phyloP scores from a whole-genome alignment of 1,139 yeast genomes.

The Sugiyamaella japonica region DNA sequence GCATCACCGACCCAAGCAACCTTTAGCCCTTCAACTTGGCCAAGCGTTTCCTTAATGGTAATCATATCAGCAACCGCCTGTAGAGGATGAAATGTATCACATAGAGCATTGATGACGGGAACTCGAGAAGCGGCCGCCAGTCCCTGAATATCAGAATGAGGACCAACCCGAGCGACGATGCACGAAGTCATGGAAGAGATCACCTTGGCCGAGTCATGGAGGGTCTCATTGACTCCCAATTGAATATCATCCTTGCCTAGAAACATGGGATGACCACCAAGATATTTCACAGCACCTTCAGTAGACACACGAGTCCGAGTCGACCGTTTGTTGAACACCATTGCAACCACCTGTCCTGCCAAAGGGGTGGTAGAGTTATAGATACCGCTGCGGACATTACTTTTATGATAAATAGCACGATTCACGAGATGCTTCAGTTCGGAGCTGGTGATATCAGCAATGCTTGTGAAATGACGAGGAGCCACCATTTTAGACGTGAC shows the following conservation, averaged over 20 bases:
- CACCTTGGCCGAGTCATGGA: slow-evolving; percentile 84
- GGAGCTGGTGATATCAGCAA: slow-evolving; percentile 66
- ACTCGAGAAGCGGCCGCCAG: slow-evolving; percentile 67
- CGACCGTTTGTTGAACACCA: slow-evolving; percentile 85
- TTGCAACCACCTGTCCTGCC: slow-evolving; percentile 77
- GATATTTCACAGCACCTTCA: slow-evolving; percentile 90
- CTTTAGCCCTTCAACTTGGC: slow-evolving; percentile 59
- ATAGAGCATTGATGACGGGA: slow-evolving; percentile 89
- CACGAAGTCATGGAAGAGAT: slow-evolving; percentile 94
- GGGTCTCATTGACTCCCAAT: slow-evolving; percentile 86
- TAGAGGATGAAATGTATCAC: slow-evolving; percentile 91
- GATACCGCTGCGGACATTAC: slow-evolving; percentile 35
- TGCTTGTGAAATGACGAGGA: slow-evolving; percentile 72
- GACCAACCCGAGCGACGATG: slow-evolving; percentile 91
- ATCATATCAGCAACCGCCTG: slow-evolving; percentile 92
- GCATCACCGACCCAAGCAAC: slow-evolving; percentile 97
- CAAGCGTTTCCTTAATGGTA: slow-evolving; percentile 80
- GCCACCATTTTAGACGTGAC: neutral
- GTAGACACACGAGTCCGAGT: slow-evolving; percentile 93
- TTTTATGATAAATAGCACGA: slow-evolving; percentile 37
- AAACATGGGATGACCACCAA: slow-evolving; percentile 97
- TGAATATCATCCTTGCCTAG: slow-evolving; percentile 95
- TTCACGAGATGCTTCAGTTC: slow-evolving; percentile 69
- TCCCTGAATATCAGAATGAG: slow-evolving; percentile 77
- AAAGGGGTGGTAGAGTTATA: slow-evolving; percentile 44